Evolutionary conservation across 208 protist species (phyloP).

Genomic region (Balamuthia mandrillaris): DNA sequence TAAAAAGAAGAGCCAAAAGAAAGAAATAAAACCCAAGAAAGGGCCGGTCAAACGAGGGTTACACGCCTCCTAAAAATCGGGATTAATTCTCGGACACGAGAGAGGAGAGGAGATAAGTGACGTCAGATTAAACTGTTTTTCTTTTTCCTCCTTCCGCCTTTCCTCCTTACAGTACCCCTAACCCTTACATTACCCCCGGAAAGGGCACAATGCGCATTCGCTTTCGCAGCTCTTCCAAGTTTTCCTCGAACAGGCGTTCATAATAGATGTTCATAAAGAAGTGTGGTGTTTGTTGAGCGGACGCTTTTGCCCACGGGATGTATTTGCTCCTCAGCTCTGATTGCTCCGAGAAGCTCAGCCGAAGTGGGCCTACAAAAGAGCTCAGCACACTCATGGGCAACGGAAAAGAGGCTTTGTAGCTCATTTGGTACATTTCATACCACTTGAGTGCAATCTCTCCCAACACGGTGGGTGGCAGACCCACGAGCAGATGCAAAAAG

Average conservation of each 20-base stretch:
- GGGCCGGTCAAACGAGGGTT: too few relatives aligned
- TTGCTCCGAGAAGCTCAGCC: conserved; percentile 25
- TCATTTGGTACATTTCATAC: conserved; percentile 51
- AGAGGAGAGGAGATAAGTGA: too few relatives aligned
- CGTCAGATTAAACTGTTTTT: too few relatives aligned
- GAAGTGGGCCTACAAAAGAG: conserved; percentile 53
- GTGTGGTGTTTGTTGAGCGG: background rate
- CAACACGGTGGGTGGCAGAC: conserved; percentile 41
- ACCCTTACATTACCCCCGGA: too few relatives aligned
- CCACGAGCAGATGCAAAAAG: conserved; percentile 68
- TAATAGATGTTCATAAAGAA: conserved; percentile 55
- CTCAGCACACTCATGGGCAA: conserved; percentile 59
- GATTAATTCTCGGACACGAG: too few relatives aligned
- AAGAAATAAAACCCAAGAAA: too few relatives aligned
- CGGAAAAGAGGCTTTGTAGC: too few relatives aligned
- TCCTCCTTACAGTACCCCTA: too few relatives aligned
- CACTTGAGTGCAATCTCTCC: conserved; percentile 65
- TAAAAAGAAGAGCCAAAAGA: too few relatives aligned
- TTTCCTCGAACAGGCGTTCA: conserved; percentile 33
- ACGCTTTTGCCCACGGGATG: conserved; percentile 48
- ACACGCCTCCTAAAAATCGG: too few relatives aligned
- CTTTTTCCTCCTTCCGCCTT: too few relatives aligned
- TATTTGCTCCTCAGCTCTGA: conserved; percentile 7
- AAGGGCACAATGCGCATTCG: conserved; percentile 41
- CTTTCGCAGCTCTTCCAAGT: conserved; percentile 14